A percentile compares a stretch with the other conserved stretches of the same genome.
Conservation (phyloP, 2,329 filamentous ascomycete species). For the Talaromyces sp. region DNA sequence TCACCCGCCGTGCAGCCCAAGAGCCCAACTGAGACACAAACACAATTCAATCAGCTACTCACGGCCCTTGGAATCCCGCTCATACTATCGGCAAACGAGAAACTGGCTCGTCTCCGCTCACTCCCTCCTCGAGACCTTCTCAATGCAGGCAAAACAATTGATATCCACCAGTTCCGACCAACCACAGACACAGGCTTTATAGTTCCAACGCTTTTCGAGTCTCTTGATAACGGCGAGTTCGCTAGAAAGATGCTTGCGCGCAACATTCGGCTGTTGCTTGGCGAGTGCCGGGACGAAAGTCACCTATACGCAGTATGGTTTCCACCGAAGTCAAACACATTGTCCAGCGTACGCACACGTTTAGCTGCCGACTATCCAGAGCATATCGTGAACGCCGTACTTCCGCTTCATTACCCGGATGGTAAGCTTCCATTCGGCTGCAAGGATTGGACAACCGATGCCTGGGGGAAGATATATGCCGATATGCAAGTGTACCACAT, state of each 20-base stretch:
- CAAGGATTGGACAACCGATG: slow-evolving; percentile 51
- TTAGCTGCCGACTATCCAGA: slow-evolving; percentile 58
- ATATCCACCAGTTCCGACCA: slow-evolving; percentile 58
- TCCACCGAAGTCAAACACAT: slow-evolving; percentile 47
- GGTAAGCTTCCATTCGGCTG: slow-evolving; percentile 43
- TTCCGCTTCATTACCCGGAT: slow-evolving; percentile 49
- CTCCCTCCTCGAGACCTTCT: slow-evolving; percentile 46
- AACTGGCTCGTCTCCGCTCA: slow-evolving; percentile 50
- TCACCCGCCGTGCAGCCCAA: slow-evolving; percentile 58
- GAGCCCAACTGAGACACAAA: slow-evolving; percentile 48
- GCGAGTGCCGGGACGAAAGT: slow-evolving; percentile 59
- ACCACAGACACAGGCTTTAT: slow-evolving; percentile 56
- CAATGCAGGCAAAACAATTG: slow-evolving; percentile 45
- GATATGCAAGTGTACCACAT: slow-evolving; percentile 59
- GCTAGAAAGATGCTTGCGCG: slow-evolving; percentile 48
- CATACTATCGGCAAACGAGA: slow-evolving; percentile 44
- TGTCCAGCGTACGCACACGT: slow-evolving; percentile 47
- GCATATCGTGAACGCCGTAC: slow-evolving; percentile 46
- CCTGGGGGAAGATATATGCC: slow-evolving; percentile 59
- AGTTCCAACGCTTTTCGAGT: slow-evolving; percentile 43
- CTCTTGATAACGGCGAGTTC: slow-evolving; percentile 54
- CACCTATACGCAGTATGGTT: slow-evolving; percentile 55
- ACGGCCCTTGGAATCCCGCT: slow-evolving; percentile 47
- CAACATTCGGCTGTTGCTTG: slow-evolving; percentile 54
- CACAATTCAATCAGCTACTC: slow-evolving; percentile 57